Evolutionary conservation across 306 rosid genomes (phyloP), one percentile per base, ranked within the genome.

Genomic region (Senna tora): DNA sequence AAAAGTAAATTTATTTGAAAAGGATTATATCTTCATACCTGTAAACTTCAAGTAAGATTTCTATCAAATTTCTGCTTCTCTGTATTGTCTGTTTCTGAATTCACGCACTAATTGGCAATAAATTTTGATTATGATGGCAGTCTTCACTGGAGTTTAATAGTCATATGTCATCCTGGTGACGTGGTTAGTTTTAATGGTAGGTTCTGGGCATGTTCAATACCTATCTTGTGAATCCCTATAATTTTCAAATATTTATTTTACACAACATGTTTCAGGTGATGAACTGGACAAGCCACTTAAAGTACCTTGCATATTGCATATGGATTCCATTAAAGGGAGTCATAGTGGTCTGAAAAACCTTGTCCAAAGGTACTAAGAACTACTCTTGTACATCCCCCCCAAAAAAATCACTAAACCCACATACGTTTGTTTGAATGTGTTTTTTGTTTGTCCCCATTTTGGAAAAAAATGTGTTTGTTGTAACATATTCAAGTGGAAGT

Each of bases 281-380:
- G 79, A 86, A 50, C 32, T 54, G 84, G 82, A 69, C 64, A 79
- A 82, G 75, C 72, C 87, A 47, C 76, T 28, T 55, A 90, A 87
- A 76, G 86, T 86, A 32, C 93, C 98, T 14, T 90, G 98, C 66
- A 87, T 93, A 79, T 82, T 93, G 85, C 98, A 90, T 80, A 88
- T 93, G 98, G 98, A 93, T 83, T 93, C 98, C 67, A 89, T 93
- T 50, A 93, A 93, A 77, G 98, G 98, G 81, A 93, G 73, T 81
- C 98, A 93, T 28, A 45, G 87, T 6, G 93, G 98, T 75, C 90
- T 93, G 62, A 93, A 93, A 87, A 87, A 83, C 79, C 93, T 90
- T 69, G 73, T 93, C 71, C 98, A 93, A 77, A 93, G 98, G 98
- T 93, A 46, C 19, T 69, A 50, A 62, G 46, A 30, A 28, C 80